phyloP scores from a whole-genome alignment of 352 stramenopile genomes.

The Phytophthora sp. region DNA sequence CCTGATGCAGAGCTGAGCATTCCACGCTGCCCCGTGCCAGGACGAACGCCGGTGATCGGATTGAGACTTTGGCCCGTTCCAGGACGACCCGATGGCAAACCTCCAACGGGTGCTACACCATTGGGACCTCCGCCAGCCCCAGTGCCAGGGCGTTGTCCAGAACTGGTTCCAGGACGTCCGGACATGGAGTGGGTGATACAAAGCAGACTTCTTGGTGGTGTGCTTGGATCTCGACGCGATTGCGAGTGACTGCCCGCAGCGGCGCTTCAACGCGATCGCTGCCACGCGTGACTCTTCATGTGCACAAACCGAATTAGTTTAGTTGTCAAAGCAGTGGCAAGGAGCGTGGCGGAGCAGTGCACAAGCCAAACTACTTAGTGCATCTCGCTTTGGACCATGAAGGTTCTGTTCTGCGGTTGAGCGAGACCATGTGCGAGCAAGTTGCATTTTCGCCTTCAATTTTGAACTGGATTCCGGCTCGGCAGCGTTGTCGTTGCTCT shows the following conservation, averaged over 20 bases:
- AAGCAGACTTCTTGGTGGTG: not conserved
- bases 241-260: constrained; percentile 6
- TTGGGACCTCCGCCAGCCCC: constrained; percentile 40
- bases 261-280: not conserved
- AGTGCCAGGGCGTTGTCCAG: constrained; percentile 61
- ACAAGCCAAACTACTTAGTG: constrained; percentile 3
- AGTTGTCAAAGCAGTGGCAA: constrained; percentile 14
- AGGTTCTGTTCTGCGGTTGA: not conserved
- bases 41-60: constrained; percentile 56
- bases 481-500: not conserved
- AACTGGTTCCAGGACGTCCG: constrained; percentile 54
- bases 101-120: constrained; percentile 18
- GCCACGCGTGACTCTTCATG: constrained; percentile 19
- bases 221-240: constrained; percentile 19
- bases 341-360: constrained; percentile 17
- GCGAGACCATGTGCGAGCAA: constrained; percentile 10
- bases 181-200: constrained; percentile 15
- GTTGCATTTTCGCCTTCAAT: constrained; percentile 24
- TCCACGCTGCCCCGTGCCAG: constrained; percentile 59
- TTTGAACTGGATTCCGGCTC: not conserved
- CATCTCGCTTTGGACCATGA: constrained; percentile 3
- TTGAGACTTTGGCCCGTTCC: constrained; percentile 69
- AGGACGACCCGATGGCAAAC: constrained; percentile 39
- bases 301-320: not conserved
- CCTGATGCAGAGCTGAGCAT: constrained; percentile 55